Evolutionary conservation across 129 eudicot genomes (phyloP).

Genomic region (Lactuca saligna): DNA sequence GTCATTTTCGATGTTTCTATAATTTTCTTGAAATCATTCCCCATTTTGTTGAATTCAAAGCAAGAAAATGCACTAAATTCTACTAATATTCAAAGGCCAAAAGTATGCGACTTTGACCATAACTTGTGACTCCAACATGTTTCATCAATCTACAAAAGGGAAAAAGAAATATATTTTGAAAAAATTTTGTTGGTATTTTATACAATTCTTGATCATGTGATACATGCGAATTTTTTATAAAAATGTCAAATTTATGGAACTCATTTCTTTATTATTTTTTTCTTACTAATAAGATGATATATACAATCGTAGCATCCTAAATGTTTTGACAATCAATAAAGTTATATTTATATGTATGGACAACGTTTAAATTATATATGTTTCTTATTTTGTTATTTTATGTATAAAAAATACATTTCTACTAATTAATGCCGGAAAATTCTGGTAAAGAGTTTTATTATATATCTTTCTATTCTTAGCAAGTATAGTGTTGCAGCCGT

Average conservation of each 20-base stretch:
- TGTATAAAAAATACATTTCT: too few species aligned
- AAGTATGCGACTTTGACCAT: constrained; percentile 3
- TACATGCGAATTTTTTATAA: too few species aligned
- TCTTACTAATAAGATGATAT: too few species aligned
- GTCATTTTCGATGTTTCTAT: constrained; percentile 5
- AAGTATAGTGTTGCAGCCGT: constrained; percentile 15
- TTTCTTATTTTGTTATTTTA: too few species aligned
- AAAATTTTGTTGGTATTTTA: neutral
- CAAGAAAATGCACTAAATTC: neutral
- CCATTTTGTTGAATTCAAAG: constrained; percentile 1
- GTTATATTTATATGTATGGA: too few species aligned
- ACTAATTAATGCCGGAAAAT: constrained; percentile 16
- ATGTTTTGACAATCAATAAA: too few species aligned
- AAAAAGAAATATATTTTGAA: neutral
- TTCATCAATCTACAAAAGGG: neutral
- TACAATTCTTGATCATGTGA: too few species aligned
- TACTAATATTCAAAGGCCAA: neutral
- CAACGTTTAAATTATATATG: too few species aligned
- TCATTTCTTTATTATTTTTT: too few species aligned
- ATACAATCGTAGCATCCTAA: too few species aligned
- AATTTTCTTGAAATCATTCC: constrained; percentile 12
- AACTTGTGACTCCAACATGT: neutral
- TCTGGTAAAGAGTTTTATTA: constrained; percentile 21
- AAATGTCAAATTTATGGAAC: too few species aligned
- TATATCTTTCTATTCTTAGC: constrained; percentile 5